These are phyloP conservation scores for Musa balbisiana DNA, from an alignment of 202 grass and related monocot genomes.

Conservation along the genomic window DNA sequence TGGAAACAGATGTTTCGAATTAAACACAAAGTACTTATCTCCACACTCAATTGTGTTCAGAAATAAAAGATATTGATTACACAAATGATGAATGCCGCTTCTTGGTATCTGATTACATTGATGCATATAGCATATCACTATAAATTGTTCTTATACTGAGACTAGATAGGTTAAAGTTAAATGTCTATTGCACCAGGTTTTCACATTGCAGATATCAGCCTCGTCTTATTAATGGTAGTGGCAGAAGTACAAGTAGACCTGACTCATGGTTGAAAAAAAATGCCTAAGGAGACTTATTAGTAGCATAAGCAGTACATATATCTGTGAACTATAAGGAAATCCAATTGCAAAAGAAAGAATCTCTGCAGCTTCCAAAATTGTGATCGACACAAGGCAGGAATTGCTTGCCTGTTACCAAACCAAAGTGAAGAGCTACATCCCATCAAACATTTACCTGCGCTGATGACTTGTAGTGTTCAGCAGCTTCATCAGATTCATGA, in stretches of 20 bases:
- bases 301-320: too few relatives aligned
- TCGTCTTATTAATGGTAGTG: too few relatives aligned
- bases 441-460: conserved; percentile 22
- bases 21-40: not conserved
- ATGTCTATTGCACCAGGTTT: too few relatives aligned
- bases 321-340: too few relatives aligned
- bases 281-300: too few relatives aligned
- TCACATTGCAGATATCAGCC: too few relatives aligned
- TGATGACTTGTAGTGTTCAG: not conserved
- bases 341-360: not conserved
- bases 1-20: not conserved
- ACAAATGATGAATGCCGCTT: not conserved
- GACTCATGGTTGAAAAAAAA: too few relatives aligned
- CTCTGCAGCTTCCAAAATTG: not conserved
- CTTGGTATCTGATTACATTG: not conserved
- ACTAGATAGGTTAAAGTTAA: too few relatives aligned
- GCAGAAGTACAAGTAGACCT: too few relatives aligned
- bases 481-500: not conserved
- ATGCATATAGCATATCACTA: too few relatives aligned
- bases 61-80: not conserved
- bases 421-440: not conserved
- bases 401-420: conserved; percentile 4
- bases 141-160: too few relatives aligned
- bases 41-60: not conserved
- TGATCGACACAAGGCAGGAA: not conserved